phyloP scores from a whole-genome alignment of 2,329 filamentous ascomycete species.

The Immersiporthe knoxdaviesiana region DNA sequence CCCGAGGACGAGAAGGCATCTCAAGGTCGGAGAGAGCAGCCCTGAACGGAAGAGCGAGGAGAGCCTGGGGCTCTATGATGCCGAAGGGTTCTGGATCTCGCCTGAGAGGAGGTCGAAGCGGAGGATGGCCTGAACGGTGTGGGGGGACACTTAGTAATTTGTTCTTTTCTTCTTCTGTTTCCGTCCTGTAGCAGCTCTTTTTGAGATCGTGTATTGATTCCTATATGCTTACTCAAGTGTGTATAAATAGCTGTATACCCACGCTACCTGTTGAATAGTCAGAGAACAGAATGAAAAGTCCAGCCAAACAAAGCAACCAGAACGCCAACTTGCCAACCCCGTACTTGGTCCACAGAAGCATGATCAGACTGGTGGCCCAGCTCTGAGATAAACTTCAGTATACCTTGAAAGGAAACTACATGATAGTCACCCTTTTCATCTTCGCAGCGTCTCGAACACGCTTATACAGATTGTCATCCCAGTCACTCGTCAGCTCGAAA shows the following conservation, averaged over 20 bases:
- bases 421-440: not conserved
- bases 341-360: not conserved
- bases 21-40: not conserved
- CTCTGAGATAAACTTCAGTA: no score
- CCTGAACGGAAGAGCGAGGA: conserved; percentile 38
- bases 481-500: not conserved
- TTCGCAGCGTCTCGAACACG: not conserved
- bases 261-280: not conserved
- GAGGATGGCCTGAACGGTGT: conserved; percentile 6
- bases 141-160: not conserved
- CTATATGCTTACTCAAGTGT: not conserved
- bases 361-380: no score
- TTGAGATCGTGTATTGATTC: not conserved
- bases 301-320: not conserved
- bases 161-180: not conserved
- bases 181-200: not conserved
- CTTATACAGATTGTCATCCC: not conserved
- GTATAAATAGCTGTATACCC: not conserved
- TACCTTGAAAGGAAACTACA: no score
- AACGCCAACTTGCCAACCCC: not conserved
- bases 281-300: not conserved
- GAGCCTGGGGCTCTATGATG: conserved; percentile 49
- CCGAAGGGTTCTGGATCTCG: conserved; percentile 50
- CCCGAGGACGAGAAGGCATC: not conserved
- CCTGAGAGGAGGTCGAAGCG: conserved; percentile 38